These are phyloP conservation scores for Scenedesmus sp. DNA, from an alignment of 163 green algal genomes.

Conservation along the genomic window DNA sequence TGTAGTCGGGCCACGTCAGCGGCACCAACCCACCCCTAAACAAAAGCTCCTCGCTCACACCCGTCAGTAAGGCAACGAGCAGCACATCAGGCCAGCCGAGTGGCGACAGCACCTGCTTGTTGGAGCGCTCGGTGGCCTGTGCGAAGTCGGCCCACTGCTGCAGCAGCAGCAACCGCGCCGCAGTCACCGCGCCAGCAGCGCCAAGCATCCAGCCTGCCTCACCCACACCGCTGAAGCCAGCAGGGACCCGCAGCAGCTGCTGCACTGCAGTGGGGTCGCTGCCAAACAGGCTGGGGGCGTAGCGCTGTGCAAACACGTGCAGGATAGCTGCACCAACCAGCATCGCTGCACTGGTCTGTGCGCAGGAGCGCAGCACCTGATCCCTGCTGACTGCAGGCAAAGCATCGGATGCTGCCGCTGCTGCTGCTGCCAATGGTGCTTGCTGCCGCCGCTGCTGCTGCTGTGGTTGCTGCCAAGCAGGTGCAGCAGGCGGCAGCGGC, in stretches of 20 bases:
- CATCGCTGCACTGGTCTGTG: slow-evolving; percentile 16
- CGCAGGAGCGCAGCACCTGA: slow-evolving; percentile 35
- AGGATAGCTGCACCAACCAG: background rate
- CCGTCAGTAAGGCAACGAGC: slow-evolving; percentile 72
- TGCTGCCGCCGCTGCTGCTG: slow-evolving; percentile 21
- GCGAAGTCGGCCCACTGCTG: slow-evolving; percentile 67
- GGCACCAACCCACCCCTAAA: slow-evolving; percentile 88
- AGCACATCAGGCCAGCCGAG: slow-evolving; percentile 74
- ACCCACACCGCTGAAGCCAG: background rate
- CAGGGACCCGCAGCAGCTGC: slow-evolving; percentile 39
- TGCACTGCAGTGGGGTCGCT: slow-evolving; percentile 6
- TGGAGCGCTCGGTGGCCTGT: slow-evolving; percentile 76
- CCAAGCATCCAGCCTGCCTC: slow-evolving; percentile 26
- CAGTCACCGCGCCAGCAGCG: slow-evolving; percentile 67
- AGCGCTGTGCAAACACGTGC: slow-evolving; percentile 13
- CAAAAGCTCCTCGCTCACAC: slow-evolving; percentile 83
- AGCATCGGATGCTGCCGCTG: background rate
- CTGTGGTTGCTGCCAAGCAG: background rate
- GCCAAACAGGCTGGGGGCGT: slow-evolving; percentile 16
- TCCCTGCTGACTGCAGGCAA: slow-evolving; percentile 32
- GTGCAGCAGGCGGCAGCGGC: background rate
- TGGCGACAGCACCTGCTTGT: slow-evolving; percentile 78
- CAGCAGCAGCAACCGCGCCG: slow-evolving; percentile 60
- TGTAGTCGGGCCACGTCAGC: slow-evolving; percentile 80
- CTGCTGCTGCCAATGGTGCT: background rate